Evolutionary conservation across 441 rosid genomes (phyloP).

Genomic region (Arabidopsis lyrata): DNA sequence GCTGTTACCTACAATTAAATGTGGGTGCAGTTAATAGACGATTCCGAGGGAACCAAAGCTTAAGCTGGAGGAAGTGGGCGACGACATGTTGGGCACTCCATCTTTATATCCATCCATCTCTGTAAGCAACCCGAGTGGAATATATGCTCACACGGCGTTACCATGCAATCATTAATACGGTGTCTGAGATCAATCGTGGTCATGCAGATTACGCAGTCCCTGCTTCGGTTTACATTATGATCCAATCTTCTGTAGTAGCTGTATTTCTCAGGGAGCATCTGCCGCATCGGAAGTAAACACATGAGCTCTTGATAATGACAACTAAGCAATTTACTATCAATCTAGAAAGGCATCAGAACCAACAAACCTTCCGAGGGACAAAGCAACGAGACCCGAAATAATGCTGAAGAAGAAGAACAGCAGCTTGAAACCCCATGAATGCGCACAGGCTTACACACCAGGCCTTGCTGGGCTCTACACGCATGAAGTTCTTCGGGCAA

Average conservation of each 20-base stretch:
- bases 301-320: conserved; percentile 31
- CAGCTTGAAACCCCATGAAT: conserved; percentile 82
- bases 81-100: conserved; percentile 99
- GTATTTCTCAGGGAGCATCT: conserved; percentile 97
- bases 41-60: conserved; percentile 26
- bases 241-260: conserved; percentile 80
- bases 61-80: conserved; percentile 85
- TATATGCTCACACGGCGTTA: conserved; percentile 96
- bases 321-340: background rate
- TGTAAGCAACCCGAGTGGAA: conserved; percentile 95
- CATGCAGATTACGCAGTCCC: conserved; percentile 98
- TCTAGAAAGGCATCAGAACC: background rate
- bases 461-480: conserved; percentile 77
- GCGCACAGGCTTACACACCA: conserved; percentile 81
- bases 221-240: conserved; percentile 55
- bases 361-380: conserved; percentile 89
- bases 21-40: conserved; percentile 34
- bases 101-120: conserved; percentile 99
- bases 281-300: conserved; percentile 38
- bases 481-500: conserved; percentile 96
- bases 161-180: conserved; percentile 87
- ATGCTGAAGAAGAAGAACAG: conserved; percentile 90
- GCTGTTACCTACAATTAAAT: conserved; percentile 29
- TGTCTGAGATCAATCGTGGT: conserved; percentile 76
- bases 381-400: conserved; percentile 97